A percentile compares a stretch with the other conserved stretches of the same genome.
Evolutionary conservation across 2,329 filamentous ascomycete species (phyloP).

Genomic region (Colletotrichum graminicola): DNA sequence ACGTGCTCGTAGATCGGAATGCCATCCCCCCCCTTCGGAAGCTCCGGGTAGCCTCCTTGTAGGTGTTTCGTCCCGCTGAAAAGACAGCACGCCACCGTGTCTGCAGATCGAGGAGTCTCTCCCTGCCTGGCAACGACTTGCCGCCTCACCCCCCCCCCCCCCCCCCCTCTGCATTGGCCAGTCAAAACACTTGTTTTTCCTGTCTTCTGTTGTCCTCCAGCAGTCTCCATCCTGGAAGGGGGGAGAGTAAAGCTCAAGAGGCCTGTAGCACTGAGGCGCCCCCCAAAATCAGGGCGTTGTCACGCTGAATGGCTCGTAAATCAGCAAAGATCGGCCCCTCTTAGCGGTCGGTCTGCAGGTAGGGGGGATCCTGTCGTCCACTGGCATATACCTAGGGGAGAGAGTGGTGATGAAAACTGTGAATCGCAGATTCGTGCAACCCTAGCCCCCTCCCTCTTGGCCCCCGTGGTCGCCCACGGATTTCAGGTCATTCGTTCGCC

Average conservation of each 20-base stretch:
- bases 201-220: background rate
- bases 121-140: background rate
- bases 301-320: background rate
- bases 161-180: constrained; percentile 19
- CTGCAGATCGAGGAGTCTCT: constrained; percentile 17
- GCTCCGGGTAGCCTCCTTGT: background rate
- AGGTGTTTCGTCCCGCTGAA: background rate
- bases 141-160: constrained; percentile 13
- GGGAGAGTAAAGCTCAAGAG: background rate
- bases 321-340: constrained; percentile 18
- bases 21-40: background rate
- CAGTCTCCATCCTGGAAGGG: background rate
- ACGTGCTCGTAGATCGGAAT: constrained; percentile 14
- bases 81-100: background rate
- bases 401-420: background rate
- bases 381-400: background rate
- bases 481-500: background rate
- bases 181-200: constrained; percentile 18
- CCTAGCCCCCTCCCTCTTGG: constrained; percentile 8
- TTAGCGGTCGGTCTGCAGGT: background rate
- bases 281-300: background rate
- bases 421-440: constrained; percentile 16
- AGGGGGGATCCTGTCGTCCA: constrained; percentile 8
- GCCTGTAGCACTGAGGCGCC: background rate
- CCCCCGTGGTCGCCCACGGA: background rate